Evolutionary conservation across 768 basidiomycete species (phyloP).

Genomic region (Boletus rubropictus): DNA sequence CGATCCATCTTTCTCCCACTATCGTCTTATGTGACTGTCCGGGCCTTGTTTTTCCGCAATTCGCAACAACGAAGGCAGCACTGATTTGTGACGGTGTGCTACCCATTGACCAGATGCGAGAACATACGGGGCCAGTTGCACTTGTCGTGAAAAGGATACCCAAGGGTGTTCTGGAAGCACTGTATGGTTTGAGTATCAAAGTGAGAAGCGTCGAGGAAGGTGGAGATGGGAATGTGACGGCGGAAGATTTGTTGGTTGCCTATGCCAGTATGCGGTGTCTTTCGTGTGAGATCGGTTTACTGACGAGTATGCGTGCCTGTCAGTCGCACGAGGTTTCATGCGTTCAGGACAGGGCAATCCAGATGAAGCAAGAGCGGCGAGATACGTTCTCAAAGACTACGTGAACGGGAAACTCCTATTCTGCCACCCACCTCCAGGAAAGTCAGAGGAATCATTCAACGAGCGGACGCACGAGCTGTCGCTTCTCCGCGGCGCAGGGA

Average conservation of each 20-base stretch:
- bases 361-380: slow-evolving; percentile 90
- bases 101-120: slow-evolving; percentile 95
- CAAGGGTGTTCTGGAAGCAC: slow-evolving; percentile 77
- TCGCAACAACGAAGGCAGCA: slow-evolving; percentile 93
- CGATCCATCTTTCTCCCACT: slow-evolving; percentile 84
- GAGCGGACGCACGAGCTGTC: slow-evolving; percentile 55
- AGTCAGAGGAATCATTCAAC: slow-evolving; percentile 69
- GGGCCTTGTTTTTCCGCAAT: slow-evolving; percentile 96
- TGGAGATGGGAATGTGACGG: slow-evolving; percentile 66
- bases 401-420: slow-evolving; percentile 90
- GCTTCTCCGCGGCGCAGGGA: slow-evolving; percentile 55
- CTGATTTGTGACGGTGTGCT: slow-evolving; percentile 94
- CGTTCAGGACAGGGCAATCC: slow-evolving; percentile 95
- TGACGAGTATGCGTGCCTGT: slow-evolving; percentile 11
- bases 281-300: background rate
- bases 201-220: slow-evolving; percentile 68
- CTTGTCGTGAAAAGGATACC: slow-evolving; percentile 78
- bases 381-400: slow-evolving; percentile 93
- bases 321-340: slow-evolving; percentile 90
- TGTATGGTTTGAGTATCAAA: slow-evolving; percentile 79
- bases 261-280: slow-evolving; percentile 76
- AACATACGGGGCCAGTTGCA: slow-evolving; percentile 79
- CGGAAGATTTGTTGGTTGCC: slow-evolving; percentile 77
- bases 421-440: slow-evolving; percentile 81
- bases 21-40: slow-evolving; percentile 95